Percentiles rank a stretch among this genome's conserved stretches.
Evolutionary conservation across 805 yeast genomes (phyloP).

Genomic region (Dipodascopsis uninucleata): DNA sequence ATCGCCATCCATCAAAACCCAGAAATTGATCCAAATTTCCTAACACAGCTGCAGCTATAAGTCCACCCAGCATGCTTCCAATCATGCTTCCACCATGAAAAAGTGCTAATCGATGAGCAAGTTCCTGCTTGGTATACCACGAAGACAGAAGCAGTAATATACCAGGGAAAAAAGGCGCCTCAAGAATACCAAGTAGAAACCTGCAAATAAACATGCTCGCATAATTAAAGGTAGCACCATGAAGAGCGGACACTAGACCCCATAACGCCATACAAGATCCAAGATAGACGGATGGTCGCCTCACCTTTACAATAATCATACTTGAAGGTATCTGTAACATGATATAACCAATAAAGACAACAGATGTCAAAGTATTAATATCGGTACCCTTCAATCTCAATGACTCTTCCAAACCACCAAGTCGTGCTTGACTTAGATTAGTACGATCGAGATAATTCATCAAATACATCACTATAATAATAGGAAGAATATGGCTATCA

Average conservation of each 20-base stretch:
- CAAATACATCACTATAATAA: conserved; percentile 27
- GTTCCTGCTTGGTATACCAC: conserved; percentile 46
- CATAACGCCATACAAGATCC: conserved; percentile 35
- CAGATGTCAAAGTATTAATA: conserved; percentile 43
- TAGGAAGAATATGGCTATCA: conserved; percentile 28
- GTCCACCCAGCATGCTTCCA: conserved; percentile 56
- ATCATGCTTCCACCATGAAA: conserved; percentile 51
- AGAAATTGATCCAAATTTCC: conserved; percentile 42
- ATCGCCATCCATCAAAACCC: conserved; percentile 47
- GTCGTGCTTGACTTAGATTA: conserved; percentile 46
- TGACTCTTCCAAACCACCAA: conserved; percentile 42
- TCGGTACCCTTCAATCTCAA: conserved; percentile 40
- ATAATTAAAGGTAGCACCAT: conserved; percentile 34
- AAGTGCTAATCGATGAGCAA: conserved; percentile 46
- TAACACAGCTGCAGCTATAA: conserved; percentile 48
- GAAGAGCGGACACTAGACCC: conserved; percentile 36
- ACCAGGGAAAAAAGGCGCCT: conserved; percentile 42
- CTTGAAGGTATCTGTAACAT: conserved; percentile 24
- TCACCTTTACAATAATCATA: conserved; percentile 34
- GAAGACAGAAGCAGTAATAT: conserved; percentile 36
- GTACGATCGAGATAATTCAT: conserved; percentile 43
- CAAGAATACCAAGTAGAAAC: conserved; percentile 38
- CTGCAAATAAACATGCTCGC: conserved; percentile 40
- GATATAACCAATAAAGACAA: conserved; percentile 36
- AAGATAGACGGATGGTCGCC: conserved; percentile 23